Base-by-base conservation (phyloP, 176 grass and related monocot genomes). In the Aegilops umbellulata region DNA sequence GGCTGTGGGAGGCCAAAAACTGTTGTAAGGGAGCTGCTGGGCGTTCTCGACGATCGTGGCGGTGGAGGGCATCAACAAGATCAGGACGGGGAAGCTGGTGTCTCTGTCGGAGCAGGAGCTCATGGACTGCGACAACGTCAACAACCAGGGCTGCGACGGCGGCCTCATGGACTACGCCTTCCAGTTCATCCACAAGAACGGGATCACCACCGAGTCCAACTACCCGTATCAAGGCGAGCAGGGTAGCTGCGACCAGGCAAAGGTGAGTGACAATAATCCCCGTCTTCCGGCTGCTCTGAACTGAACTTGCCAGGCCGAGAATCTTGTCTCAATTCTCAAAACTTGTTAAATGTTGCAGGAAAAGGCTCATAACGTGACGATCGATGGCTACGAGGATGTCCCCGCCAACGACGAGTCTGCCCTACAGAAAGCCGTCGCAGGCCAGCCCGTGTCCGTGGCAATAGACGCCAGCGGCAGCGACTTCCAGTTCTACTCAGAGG, bases 401-500 rank as follows among this genome's bases (percentile, higher is more conserved):
- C 91, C 91, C 0, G 65, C 27, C 6, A 93, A 92, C 11, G 69
- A 85, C 4, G 95, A 97, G 86, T 22, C 78, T 1, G 89, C 89
- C 69, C 12, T 97, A 7, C 74, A 87, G 87, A 93, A 93, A 25
- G 93, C 93, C 0, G 93, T 90, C 4, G 89, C 87, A 0, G 87
- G 90, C 31, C 95, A 97, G 29, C 95, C 95, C 7, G 83, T 97
- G 3, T 57, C 93, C 0, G 87, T 95, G 0, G 95, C 93, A 20
- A 92, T 95, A 7, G 93, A 97, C 23, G 93, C 95, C 22, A 82
- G 90, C 19, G 83, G 87, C 22, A 20, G 32, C 2, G 80, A 84
- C 27, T 97, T 97, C 80, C 93, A 93, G 65, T 95, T 95, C 89
- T 97, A 95, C 55, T 94, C 92, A 8, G 86, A 97, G 90, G 92